A percentile compares a stretch with the other conserved stretches of the same genome.
Conservation (phyloP, 352 stramenopile genomes). For the Peronospora destructor region DNA sequence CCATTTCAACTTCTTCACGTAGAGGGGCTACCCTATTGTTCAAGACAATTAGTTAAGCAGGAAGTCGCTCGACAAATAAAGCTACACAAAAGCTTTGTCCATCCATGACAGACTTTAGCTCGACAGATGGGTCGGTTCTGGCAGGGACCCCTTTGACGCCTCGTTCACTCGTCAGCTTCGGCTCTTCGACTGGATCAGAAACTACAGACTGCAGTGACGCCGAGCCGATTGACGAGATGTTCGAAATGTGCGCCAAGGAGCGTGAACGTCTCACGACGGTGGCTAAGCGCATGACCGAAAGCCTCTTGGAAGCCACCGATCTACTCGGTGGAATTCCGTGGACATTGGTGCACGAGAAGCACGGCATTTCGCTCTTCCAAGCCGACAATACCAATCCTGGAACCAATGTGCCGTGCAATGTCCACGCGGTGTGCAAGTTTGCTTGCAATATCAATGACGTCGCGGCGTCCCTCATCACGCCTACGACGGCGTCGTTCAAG, state of each 20-base stretch:
- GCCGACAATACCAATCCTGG: constrained; percentile 42
- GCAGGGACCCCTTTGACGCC: constrained; percentile 15
- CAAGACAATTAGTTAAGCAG: neutral
- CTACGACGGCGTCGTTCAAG: constrained; percentile 71
- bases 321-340: constrained; percentile 65
- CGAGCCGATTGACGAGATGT: constrained; percentile 8
- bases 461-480: constrained; percentile 75
- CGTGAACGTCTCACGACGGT: constrained; percentile 60
- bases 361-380: constrained; percentile 79
- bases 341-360: constrained; percentile 71
- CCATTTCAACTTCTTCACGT: constrained; percentile 11
- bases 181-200: constrained; percentile 20
- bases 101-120: constrained; percentile 22
- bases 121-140: constrained; percentile 7
- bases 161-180: constrained; percentile 18
- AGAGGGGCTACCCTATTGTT: neutral
- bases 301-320: constrained; percentile 67
- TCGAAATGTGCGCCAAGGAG: constrained; percentile 43
- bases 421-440: constrained; percentile 83
- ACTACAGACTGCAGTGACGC: constrained; percentile 12
- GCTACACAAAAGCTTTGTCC: neutral
- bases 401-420: constrained; percentile 68
- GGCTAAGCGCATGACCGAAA: constrained; percentile 78
- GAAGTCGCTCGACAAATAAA: constrained; percentile 8
- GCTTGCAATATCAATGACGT: constrained; percentile 75